These are phyloP conservation scores for Solanum virginianum DNA, from an alignment of 257 asterid genomes.

Conservation along the genomic window DNA sequence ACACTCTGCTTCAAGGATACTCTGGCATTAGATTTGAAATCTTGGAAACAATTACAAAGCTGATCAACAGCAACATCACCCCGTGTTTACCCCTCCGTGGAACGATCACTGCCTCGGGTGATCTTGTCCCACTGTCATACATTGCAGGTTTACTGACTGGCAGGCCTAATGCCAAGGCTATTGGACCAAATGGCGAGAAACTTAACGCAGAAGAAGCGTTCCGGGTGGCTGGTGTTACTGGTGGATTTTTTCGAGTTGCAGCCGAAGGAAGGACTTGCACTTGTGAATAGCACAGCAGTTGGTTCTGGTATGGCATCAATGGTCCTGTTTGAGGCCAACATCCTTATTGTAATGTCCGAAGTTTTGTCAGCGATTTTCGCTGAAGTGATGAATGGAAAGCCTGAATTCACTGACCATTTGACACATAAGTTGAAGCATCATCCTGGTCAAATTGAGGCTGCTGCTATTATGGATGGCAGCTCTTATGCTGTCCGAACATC, in stretches of 20 bases:
- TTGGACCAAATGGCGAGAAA: constrained; percentile 30
- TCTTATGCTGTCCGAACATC: constrained; percentile 34
- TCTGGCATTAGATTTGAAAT: constrained; percentile 44
- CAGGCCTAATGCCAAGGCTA: constrained; percentile 36
- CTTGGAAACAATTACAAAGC: constrained; percentile 34
- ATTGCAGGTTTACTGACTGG: constrained; percentile 39
- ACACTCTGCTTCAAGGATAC: constrained; percentile 41
- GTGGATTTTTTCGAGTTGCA: constrained; percentile 33
- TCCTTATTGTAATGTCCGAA: constrained; percentile 21
- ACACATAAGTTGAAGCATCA: constrained; percentile 44
- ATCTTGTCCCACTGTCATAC: constrained; percentile 39
- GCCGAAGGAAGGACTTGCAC: constrained; percentile 43
- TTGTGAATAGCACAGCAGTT: constrained; percentile 39
- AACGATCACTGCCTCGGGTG: constrained; percentile 37
- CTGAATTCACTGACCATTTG: constrained; percentile 36
- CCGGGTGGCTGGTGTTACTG: constrained; percentile 13
- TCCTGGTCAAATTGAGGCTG: constrained; percentile 47
- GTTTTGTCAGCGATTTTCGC: constrained; percentile 41
- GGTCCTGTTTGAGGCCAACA: constrained; percentile 30
- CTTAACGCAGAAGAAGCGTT: constrained; percentile 33
- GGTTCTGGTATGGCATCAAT: constrained; percentile 45
- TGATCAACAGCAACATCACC: constrained; percentile 35
- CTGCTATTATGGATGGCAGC: constrained; percentile 44
- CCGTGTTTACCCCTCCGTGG: constrained; percentile 48
- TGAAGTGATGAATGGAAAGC: constrained; percentile 47